Evolutionary conservation across 345 rosid genomes (phyloP).

Genomic region (Gossypium raimondii): DNA sequence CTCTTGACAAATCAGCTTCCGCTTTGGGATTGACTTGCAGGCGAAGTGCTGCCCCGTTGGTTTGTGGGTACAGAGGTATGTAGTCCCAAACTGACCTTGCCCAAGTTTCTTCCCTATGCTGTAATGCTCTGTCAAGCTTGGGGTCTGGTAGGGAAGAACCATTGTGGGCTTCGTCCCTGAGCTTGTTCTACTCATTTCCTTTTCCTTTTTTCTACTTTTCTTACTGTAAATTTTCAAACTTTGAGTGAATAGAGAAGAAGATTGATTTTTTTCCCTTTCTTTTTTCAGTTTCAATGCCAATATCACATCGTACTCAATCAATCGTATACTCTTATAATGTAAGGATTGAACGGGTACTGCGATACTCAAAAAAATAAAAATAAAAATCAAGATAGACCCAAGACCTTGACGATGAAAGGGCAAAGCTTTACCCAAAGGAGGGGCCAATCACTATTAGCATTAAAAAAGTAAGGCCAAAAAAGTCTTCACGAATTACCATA

Average conservation of each 20-base stretch:
- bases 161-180: background rate
- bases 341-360: background rate
- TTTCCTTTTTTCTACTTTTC: background rate
- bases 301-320: background rate
- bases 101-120: constrained; percentile 53
- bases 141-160: constrained; percentile 21
- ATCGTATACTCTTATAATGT: background rate
- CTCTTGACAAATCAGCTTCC: constrained; percentile 64
- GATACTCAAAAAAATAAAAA: background rate
- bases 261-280: background rate
- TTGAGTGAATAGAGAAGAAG: background rate
- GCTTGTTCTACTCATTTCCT: constrained; percentile 13
- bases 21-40: constrained; percentile 77
- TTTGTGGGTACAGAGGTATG: constrained; percentile 59
- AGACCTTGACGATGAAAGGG: background rate
- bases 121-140: constrained; percentile 32
- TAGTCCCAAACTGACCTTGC: constrained; percentile 77
- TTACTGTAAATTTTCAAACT: background rate
- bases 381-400: background rate
- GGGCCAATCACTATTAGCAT: background rate
- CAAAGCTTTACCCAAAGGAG: background rate
- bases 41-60: constrained; percentile 44
- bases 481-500: background rate
- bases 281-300: background rate
- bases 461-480: background rate